These are phyloP conservation scores for Emergomyces pasteurianus DNA, from an alignment of 2,329 filamentous ascomycete genomes.

Conservation along the genomic window DNA sequence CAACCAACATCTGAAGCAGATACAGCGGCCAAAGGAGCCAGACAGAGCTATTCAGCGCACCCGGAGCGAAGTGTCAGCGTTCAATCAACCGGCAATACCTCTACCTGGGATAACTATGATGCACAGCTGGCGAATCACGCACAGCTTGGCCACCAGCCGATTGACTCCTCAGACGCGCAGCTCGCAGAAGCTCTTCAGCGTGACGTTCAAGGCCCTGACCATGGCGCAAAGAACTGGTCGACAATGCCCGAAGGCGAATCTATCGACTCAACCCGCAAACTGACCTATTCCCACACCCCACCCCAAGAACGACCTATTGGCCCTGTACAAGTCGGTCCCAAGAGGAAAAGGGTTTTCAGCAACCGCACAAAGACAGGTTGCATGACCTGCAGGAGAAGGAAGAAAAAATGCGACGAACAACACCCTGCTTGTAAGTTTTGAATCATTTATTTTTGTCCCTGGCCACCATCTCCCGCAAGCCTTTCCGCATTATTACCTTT, in stretches of 20 bases:
- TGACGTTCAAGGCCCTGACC: constrained; percentile 34
- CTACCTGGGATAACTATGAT: constrained; percentile 29
- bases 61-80: constrained; percentile 1
- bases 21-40: not conserved
- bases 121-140: constrained; percentile 34
- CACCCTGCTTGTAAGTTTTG: constrained; percentile 72
- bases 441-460: not conserved
- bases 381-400: constrained; percentile 77
- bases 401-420: constrained; percentile 96
- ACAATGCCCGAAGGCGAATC: constrained; percentile 26
- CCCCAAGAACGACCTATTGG: constrained; percentile 21
- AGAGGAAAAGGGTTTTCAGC: constrained; percentile 55
- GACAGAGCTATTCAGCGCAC: not conserved
- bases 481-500: constrained; percentile 7
- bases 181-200: constrained; percentile 41
- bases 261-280: constrained; percentile 2
- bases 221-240: constrained; percentile 19
- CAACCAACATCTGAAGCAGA: constrained; percentile 13
- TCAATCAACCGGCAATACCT: not conserved
- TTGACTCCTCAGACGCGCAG: constrained; percentile 38
- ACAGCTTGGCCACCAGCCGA: constrained; percentile 32
- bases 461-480: not conserved
- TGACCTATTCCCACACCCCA: constrained; percentile 3
- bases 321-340: constrained; percentile 27
- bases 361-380: constrained; percentile 94